Percentiles rank a stretch among this genome's conserved stretches.
Conservation (phyloP, 345 rosid genomes). For the Aegle marmelos region DNA sequence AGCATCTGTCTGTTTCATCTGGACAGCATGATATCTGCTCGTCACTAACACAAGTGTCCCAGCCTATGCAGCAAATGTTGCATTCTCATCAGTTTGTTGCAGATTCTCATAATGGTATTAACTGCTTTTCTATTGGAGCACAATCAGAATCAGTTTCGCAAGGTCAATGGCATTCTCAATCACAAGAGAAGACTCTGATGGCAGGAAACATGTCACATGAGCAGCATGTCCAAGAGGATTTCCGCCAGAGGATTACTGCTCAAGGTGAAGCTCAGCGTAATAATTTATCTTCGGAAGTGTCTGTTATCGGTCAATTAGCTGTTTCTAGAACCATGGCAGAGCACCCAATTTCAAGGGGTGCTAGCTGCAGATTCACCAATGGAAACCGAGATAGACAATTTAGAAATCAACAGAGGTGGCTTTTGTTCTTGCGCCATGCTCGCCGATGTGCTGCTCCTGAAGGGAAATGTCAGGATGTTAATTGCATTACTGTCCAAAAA, state of each 20-base stretch:
- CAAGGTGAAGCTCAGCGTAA: conserved; percentile 80
- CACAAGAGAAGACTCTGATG: conserved; percentile 48
- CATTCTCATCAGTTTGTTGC: conserved; percentile 49
- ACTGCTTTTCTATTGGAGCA: conserved; percentile 42
- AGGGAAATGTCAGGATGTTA: conserved; percentile 70
- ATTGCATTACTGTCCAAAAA: conserved; percentile 58
- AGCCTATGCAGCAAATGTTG: conserved; percentile 57
- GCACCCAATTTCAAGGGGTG: conserved; percentile 39
- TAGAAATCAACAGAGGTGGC: conserved; percentile 79
- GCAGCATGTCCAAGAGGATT: conserved; percentile 75
- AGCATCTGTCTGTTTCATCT: conserved; percentile 37
- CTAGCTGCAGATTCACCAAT: conserved; percentile 47
- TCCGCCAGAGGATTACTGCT: conserved; percentile 63
- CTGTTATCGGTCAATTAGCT: conserved; percentile 40
- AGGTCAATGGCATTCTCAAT: conserved; percentile 62
- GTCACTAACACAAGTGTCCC: conserved; percentile 49
- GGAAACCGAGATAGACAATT: conserved; percentile 57
- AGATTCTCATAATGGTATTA: conserved; percentile 50
- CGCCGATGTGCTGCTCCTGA: conserved; percentile 72
- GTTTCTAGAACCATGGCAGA: conserved; percentile 46
- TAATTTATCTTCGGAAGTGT: conserved; percentile 58
- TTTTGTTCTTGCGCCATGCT: conserved; percentile 85
- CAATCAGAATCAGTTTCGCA: conserved; percentile 50
- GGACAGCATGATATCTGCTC: conserved; percentile 43
- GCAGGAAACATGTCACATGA: conserved; percentile 50